Evolutionary conservation across 148 eudicot genomes (phyloP).

Genomic region (Camellia granthamiana): DNA sequence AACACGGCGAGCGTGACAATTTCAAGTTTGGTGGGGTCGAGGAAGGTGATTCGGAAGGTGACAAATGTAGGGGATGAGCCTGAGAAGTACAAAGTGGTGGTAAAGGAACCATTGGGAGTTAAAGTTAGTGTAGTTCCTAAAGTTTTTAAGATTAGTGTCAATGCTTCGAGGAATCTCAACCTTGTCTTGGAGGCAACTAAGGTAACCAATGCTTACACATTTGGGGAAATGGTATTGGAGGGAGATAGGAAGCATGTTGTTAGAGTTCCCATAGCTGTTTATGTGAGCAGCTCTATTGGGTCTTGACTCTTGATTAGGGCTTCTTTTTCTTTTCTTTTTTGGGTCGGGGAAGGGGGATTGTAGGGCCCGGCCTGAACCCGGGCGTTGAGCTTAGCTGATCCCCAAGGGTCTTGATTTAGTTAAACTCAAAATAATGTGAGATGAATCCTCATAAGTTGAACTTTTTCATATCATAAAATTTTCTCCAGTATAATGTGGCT

Average conservation of each 20-base stretch:
- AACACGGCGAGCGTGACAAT: constrained; percentile 53
- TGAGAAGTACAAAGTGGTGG: constrained; percentile 44
- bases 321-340: no score
- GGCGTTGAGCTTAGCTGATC: no score
- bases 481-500: not conserved
- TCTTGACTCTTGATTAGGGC: constrained; percentile 22
- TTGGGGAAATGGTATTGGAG: constrained; percentile 51
- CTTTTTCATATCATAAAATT: not conserved
- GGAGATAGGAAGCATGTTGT: constrained; percentile 51
- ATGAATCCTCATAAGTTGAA: not conserved
- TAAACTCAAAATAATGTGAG: not conserved
- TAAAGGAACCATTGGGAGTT: constrained; percentile 52
- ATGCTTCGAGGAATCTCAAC: constrained; percentile 36
- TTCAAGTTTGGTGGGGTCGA: constrained; percentile 55
- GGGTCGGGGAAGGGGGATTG: no score
- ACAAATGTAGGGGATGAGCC: constrained; percentile 40
- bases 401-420: no score
- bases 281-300: constrained; percentile 49
- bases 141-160: constrained; percentile 32
- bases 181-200: constrained; percentile 44
- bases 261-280: constrained; percentile 60
- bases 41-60: constrained; percentile 49
- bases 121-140: constrained; percentile 39
- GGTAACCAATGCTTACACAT: constrained; percentile 42
- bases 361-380: no score